Conservation (phyloP, 2,329 filamentous ascomycete species). For the Pyrenochaeta sp. region DNA sequence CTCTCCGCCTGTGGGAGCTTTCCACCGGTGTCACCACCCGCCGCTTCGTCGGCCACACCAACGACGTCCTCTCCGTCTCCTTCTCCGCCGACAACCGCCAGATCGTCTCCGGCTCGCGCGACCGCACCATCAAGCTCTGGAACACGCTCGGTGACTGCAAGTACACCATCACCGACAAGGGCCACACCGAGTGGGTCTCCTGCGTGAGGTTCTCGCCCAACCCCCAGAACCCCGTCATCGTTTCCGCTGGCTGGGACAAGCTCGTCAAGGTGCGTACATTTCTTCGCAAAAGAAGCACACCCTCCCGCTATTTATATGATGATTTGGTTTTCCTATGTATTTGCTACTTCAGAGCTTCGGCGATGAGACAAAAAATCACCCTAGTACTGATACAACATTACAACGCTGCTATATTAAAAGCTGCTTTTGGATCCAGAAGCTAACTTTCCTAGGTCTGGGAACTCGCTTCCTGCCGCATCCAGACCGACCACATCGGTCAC, state of each 20-base stretch:
- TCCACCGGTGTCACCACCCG: constrained; percentile 96
- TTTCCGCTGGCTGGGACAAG: constrained; percentile 99
- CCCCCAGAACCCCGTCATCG: constrained; percentile 99
- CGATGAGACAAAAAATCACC: constrained; percentile 98
- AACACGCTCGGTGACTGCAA: constrained; percentile 99
- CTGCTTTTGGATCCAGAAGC: constrained; percentile 17
- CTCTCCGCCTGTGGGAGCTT: constrained; percentile 98
- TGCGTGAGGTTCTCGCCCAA: constrained; percentile 99
- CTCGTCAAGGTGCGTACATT: constrained; percentile 90
- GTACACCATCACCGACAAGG: constrained; percentile 99
- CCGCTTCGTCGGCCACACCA: constrained; percentile 98
- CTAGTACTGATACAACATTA: constrained; percentile 73
- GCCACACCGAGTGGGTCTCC: constrained; percentile 99
- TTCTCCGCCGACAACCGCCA: constrained; percentile 99
- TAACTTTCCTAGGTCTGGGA: constrained; percentile 86
- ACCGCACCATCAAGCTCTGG: constrained; percentile 99
- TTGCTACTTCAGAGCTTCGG: constrained; percentile 99
- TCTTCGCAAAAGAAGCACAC: not conserved
- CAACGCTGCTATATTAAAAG: constrained; percentile 3
- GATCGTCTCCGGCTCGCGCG: constrained; percentile 98
- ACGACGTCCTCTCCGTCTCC: constrained; percentile 98
- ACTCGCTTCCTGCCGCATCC: constrained; percentile 98
- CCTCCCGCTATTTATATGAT: constrained; percentile 73
- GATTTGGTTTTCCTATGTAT: constrained; percentile 88
- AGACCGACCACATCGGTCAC: constrained; percentile 99